phyloP scores from a whole-genome alignment of 1,139 yeast genomes.

The Kurtzmaniella quercitrusa region DNA sequence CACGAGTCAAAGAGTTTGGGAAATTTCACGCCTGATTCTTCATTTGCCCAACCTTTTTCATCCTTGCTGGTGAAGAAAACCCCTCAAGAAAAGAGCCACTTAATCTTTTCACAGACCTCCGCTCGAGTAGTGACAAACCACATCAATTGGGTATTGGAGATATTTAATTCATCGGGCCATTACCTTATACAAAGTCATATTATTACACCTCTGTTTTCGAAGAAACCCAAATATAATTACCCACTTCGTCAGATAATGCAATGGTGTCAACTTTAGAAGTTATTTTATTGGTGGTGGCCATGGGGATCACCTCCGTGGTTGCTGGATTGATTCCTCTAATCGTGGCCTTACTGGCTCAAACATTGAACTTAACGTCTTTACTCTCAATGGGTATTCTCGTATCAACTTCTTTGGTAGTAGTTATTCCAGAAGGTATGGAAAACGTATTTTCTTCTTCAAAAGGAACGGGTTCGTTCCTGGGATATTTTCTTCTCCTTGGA shows the following conservation, averaged over 20 bases:
- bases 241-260: neutral
- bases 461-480: constrained; percentile 14
- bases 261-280: constrained; percentile 6
- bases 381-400: constrained; percentile 62
- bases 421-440: constrained; percentile 68
- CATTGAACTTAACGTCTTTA: constrained; percentile 27
- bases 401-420: constrained; percentile 60
- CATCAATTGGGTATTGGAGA: no score
- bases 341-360: constrained; percentile 14
- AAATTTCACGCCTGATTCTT: no score
- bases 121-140: no score
- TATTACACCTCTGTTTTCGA: no score
- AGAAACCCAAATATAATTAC: no score
- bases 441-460: constrained; percentile 30
- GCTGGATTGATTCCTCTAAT: constrained; percentile 32
- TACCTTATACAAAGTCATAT: no score
- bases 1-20: no score
- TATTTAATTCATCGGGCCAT: no score
- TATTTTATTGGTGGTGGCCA: constrained; percentile 16
- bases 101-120: no score
- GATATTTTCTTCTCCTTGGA: constrained; percentile 41
- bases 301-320: constrained; percentile 28
- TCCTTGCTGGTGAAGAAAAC: no score
- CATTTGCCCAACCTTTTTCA: no score
- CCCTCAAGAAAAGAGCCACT: no score